phyloP scores from a whole-genome alignment of 1,139 yeast genomes.

The Taphrina confusa region DNA sequence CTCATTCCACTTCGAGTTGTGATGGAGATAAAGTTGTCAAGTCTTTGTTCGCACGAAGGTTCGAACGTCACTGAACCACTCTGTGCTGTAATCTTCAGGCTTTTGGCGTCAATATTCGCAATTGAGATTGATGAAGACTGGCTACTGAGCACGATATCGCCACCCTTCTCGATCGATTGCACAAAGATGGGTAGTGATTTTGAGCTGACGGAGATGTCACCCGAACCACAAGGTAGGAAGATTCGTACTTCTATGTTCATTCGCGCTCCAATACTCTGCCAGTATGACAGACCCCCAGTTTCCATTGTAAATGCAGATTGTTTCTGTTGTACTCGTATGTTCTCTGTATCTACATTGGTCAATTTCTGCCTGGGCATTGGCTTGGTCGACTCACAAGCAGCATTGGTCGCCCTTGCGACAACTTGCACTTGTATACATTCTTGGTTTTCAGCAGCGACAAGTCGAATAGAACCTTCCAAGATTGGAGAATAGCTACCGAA shows the following conservation, averaged over 20 bases:
- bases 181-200: background rate
- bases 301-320: background rate
- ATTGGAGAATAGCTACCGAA: background rate
- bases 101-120: background rate
- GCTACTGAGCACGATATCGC: background rate
- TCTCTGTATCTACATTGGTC: background rate
- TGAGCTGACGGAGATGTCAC: background rate
- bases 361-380: background rate
- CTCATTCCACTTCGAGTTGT: constrained; percentile 4
- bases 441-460: background rate
- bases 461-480: constrained; percentile 3
- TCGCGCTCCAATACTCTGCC: constrained; percentile 3
- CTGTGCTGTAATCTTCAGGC: background rate
- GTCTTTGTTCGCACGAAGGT: background rate
- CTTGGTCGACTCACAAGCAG: background rate
- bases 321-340: background rate
- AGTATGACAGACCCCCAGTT: constrained; percentile 7
- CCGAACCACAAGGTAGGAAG: constrained; percentile 1
- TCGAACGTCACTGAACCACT: constrained; percentile 14
- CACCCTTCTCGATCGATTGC: background rate
- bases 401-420: background rate
- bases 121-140: constrained; percentile 3
- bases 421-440: background rate
- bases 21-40: background rate
- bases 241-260: constrained; percentile 2